Conservation (phyloP, 2,329 filamentous ascomycete genomes). For the Rugonectria rugulosa region DNA sequence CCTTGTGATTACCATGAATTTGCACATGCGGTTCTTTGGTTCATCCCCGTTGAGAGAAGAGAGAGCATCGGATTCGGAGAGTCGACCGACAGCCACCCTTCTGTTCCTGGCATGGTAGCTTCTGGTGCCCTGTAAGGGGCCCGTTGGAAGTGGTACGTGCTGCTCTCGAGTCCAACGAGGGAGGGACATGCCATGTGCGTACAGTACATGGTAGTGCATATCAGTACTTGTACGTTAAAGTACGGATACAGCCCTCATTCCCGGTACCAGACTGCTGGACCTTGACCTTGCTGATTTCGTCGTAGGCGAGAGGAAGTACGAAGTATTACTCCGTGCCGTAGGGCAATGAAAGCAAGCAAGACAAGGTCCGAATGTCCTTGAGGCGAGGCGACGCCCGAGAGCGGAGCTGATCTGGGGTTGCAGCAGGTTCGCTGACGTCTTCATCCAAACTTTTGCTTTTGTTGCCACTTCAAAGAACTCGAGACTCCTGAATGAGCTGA, state of each 20-base stretch:
- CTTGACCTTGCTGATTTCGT: slow-evolving; percentile 20
- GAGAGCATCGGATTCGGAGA: not conserved
- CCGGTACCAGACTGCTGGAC: slow-evolving; percentile 26
- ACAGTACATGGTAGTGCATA: no score
- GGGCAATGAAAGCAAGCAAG: not conserved
- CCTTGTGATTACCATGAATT: not conserved
- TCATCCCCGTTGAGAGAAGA: not conserved
- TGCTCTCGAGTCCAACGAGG: slow-evolving; percentile 15
- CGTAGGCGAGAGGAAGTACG: not conserved
- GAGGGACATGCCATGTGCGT: slow-evolving; percentile 2
- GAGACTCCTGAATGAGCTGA: not conserved
- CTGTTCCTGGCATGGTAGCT: not conserved
- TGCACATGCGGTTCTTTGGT: not conserved
- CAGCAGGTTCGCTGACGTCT: slow-evolving; percentile 6
- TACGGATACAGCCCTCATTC: no score
- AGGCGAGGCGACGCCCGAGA: slow-evolving; percentile 13
- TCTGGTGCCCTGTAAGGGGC: slow-evolving; percentile 1
- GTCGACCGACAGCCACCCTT: not conserved
- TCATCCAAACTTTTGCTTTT: slow-evolving; percentile 14
- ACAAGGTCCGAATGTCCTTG: slow-evolving; percentile 6
- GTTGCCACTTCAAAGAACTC: not conserved
- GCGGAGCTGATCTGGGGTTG: slow-evolving; percentile 3
- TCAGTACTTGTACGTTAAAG: no score
- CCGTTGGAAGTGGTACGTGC: slow-evolving; percentile 26
- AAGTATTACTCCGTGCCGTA: not conserved